Conservation (phyloP, 2,329 filamentous ascomycete genomes). For the Aureobasidium musti region DNA sequence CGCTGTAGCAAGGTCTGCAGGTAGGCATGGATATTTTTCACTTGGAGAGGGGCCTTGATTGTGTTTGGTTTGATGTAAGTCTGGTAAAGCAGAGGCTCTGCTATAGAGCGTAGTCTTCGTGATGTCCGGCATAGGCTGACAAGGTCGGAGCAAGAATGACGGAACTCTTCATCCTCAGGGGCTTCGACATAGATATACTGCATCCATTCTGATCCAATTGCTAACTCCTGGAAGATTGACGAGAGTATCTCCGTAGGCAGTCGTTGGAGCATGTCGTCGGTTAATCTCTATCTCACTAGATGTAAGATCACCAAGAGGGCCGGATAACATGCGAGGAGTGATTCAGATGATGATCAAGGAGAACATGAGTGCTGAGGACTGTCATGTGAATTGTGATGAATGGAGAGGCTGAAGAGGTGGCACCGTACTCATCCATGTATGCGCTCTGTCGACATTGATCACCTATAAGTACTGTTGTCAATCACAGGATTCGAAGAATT, state of each 20-base stretch:
- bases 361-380: neutral
- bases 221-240: constrained; percentile 3
- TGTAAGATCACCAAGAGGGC: neutral
- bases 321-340: neutral
- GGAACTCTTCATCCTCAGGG: neutral
- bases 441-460: neutral
- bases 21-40: neutral
- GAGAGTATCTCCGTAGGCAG: neutral
- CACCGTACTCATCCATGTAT: neutral
- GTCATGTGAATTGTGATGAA: neutral
- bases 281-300: neutral
- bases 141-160: neutral
- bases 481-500: neutral
- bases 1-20: neutral
- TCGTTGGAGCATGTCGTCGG: neutral
- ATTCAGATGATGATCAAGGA: neutral
- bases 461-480: neutral
- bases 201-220: neutral
- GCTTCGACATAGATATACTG: too few species aligned
- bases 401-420: neutral
- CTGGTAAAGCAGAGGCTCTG: constrained; percentile 5
- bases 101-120: neutral
- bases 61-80: constrained; percentile 4
- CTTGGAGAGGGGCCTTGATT: neutral
- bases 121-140: neutral